Percentiles rank a stretch among this genome's conserved stretches.
Evolutionary conservation across 2,329 filamentous ascomycete species (phyloP).

Genomic region (Stachybotrys chartarum): DNA sequence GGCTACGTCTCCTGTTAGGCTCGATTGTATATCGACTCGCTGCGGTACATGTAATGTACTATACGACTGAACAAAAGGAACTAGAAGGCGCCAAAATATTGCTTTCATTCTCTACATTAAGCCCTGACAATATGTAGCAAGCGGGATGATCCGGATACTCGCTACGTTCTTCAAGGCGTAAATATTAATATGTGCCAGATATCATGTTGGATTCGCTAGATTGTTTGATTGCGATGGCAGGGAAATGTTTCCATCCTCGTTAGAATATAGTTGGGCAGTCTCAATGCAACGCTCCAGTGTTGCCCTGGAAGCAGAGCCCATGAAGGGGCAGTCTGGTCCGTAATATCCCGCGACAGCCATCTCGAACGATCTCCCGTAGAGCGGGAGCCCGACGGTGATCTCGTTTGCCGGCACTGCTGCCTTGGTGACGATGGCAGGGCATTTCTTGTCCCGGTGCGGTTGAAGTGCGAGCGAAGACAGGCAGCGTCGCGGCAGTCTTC

Average conservation of each 20-base stretch:
- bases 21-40: no score
- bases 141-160: no score
- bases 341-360: conserved; percentile 15
- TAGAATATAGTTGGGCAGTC: background rate
- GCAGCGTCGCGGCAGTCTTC: conserved; percentile 13
- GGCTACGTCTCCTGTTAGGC: no score
- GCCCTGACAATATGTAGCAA: no score
- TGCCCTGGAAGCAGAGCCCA: conserved; percentile 4
- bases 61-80: no score
- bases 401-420: conserved; percentile 17
- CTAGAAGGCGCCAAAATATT: no score
- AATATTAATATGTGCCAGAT: no score
- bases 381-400: conserved; percentile 16
- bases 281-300: background rate
- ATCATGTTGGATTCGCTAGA: no score
- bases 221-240: no score
- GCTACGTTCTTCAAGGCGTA: background rate
- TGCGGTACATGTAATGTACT: no score
- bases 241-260: no score
- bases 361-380: conserved; percentile 19
- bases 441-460: conserved; percentile 17
- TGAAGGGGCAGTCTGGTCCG: conserved; percentile 11
- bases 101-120: no score
- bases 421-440: conserved; percentile 20
- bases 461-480: conserved; percentile 3